Evolutionary conservation across 306 rosid genomes (phyloP), one percentile per base, ranked within the genome.

Genomic region (Vicia sativa): DNA sequence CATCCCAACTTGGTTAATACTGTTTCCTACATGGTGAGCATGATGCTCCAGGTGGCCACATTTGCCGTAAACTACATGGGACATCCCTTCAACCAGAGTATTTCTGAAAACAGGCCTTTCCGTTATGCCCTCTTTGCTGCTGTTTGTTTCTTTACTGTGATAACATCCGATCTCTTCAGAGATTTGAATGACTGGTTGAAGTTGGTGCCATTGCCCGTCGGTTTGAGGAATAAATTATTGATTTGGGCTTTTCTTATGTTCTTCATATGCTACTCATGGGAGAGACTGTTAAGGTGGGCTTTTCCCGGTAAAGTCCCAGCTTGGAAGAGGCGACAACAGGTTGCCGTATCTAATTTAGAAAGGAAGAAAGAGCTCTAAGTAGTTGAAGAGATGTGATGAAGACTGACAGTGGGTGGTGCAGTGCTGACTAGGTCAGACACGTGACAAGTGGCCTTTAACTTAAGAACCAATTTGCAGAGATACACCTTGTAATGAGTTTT

Each of bases 1-100:
- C 99, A 95, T 77, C 99, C 99, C 62, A 95, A 95, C 74, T 84
- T 95, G 75, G 99, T 95, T 46, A 95, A 95, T 57, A 95, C 99
- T 2, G 99, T 90, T 71, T 95, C 99, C 7, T 95, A 95, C 91
- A 95, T 87, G 97, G 99, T 95, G 64, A 82, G 81, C 86, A 88
- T 95, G 99, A 95, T 95, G 99, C 84, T 95, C 63, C 99, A 95
- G 87, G 99, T 95, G 80, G 99, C 99, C n/a, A 95, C 99, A 35
- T 95, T 95, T 56, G 96, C 97, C 35, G 99, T 95, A 64, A 95
- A 95, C 85, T 95, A 95, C 71, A 95, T 90, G 99, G 97, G 99
- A 11, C 99, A 95, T 70, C 99, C 99, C 23, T 95, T 95, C 78
- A 95, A 95, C 85, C 99, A 95, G 82, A 95, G 99, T 75, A 82